Base-by-base conservation (phyloP, 345 rosid genomes). In the Rhizophora apiculata region DNA sequence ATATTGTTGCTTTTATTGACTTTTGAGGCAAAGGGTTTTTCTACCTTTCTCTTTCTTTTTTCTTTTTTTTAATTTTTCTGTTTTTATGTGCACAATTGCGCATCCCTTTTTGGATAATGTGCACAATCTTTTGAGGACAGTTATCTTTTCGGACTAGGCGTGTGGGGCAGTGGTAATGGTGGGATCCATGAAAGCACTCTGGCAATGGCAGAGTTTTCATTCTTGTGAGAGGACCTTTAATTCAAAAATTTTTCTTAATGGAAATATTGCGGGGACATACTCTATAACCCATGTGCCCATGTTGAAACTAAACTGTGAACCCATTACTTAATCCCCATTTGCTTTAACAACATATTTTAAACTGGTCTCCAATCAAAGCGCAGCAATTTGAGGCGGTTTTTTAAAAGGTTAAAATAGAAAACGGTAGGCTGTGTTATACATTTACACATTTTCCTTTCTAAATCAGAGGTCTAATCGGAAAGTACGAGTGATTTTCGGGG, bases 131-230 rank as follows among this genome's bases (percentile, higher is more conserved):
- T 31, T 56, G 51, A 58, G 27, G 8, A 24, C n/a, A 51, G 29
- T 64, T 59, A 64, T 63, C 7, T 56, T 59, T 59, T 68, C 26
- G 49, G 49, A 54, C n/a, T 55, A 74, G 66, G 65, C 58, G 31
- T 21, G 34, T 70, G 64, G 75, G 46, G 63, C 36, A 66, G 70
- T 64, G 76, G 76, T 60, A 75, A 65, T 72, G 64, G 79, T 80
- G 82, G 82, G 77, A 80, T 78, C 76, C 65, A 73, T 68, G 84
- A 78, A 80, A 78, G 72, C 70, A 59, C 48, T 51, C 63, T 53
- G 60, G 54, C 72, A 70, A 56, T 56, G 10, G 29, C 27, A 22
- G 52, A 30, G 21, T 19, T 43, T 54, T 58, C 43, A 58, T 54
- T 36, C 68, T 67, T 71, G 56, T 66, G 69, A 74, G 37, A 61